phyloP scores from a whole-genome alignment of 768 basidiomycete genomes.

The Nevesoporus exiguus region DNA sequence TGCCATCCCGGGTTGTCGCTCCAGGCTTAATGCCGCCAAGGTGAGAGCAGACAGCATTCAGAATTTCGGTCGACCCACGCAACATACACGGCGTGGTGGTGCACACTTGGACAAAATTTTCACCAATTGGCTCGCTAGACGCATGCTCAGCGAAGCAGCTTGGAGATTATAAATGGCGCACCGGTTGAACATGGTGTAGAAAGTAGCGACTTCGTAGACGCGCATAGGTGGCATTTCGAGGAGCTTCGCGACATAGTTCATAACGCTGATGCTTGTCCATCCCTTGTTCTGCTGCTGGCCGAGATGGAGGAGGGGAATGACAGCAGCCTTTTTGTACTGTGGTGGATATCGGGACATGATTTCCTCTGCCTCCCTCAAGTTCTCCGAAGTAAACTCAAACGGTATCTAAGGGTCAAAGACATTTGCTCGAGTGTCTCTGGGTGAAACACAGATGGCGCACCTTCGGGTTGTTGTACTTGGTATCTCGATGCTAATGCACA shows the following conservation, averaged over 20 bases:
- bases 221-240: slow-evolving; percentile 97
- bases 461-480: slow-evolving; percentile 89
- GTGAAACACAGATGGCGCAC: slow-evolving; percentile 35
- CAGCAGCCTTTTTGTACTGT: slow-evolving; percentile 98
- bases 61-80: slow-evolving; percentile 84
- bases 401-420: slow-evolving; percentile 57
- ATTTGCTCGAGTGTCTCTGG: neutral
- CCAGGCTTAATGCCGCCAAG: slow-evolving; percentile 84
- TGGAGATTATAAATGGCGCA: slow-evolving; percentile 32
- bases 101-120: slow-evolving; percentile 96
- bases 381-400: slow-evolving; percentile 80
- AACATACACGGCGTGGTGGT: slow-evolving; percentile 99
- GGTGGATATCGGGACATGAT: slow-evolving; percentile 93
- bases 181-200: slow-evolving; percentile 99
- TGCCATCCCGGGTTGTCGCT: slow-evolving; percentile 91
- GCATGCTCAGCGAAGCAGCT: neutral
- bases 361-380: slow-evolving; percentile 80
- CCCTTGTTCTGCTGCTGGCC: slow-evolving; percentile 97
- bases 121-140: slow-evolving; percentile 84
- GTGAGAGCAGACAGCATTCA: slow-evolving; percentile 78
- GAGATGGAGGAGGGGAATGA: slow-evolving; percentile 94
- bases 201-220: slow-evolving; percentile 98
- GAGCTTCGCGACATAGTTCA: slow-evolving; percentile 96
- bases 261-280: slow-evolving; percentile 97
- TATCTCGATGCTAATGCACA: slow-evolving; percentile 83